Evolutionary conservation across 2,329 filamentous ascomycete genomes (phyloP).

Genomic region (Hypoxylon sp.): DNA sequence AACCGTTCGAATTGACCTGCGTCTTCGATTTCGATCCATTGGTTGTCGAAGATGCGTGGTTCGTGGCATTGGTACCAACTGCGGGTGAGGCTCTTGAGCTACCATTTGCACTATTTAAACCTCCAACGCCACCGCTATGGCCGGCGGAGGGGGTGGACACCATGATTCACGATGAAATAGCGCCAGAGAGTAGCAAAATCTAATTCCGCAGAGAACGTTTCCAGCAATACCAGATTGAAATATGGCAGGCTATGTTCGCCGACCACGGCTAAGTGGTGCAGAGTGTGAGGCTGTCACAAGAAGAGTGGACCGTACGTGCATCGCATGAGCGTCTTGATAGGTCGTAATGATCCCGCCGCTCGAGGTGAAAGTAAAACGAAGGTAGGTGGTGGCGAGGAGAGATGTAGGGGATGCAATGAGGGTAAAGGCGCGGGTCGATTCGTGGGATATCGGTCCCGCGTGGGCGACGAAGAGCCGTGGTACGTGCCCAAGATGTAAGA

Average conservation of each 20-base stretch:
- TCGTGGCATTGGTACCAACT: constrained; percentile 55
- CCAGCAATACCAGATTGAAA: constrained; percentile 22
- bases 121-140: constrained; percentile 58
- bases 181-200: constrained; percentile 7
- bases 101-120: constrained; percentile 62
- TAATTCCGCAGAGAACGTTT: neutral
- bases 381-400: constrained; percentile 7
- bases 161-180: constrained; percentile 52
- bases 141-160: constrained; percentile 59
- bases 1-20: constrained; percentile 69
- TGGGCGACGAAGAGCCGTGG: constrained; percentile 18
- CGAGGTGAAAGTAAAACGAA: constrained; percentile 2
- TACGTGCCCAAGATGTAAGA: constrained; percentile 24
- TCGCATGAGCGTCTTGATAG: constrained; percentile 45
- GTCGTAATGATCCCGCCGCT: constrained; percentile 11
- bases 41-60: constrained; percentile 54
- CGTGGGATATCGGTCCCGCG: constrained; percentile 22
- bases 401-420: constrained; percentile 8
- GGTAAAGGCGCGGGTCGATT: constrained; percentile 18
- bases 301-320: constrained; percentile 45
- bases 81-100: constrained; percentile 69
- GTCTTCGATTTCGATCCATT: constrained; percentile 63
- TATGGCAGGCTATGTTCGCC: constrained; percentile 35
- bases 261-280: constrained; percentile 39
- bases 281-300: constrained; percentile 49